phyloP scores from a whole-genome alignment of 352 stramenopile species.

The Phytophthora uliginosa region DNA sequence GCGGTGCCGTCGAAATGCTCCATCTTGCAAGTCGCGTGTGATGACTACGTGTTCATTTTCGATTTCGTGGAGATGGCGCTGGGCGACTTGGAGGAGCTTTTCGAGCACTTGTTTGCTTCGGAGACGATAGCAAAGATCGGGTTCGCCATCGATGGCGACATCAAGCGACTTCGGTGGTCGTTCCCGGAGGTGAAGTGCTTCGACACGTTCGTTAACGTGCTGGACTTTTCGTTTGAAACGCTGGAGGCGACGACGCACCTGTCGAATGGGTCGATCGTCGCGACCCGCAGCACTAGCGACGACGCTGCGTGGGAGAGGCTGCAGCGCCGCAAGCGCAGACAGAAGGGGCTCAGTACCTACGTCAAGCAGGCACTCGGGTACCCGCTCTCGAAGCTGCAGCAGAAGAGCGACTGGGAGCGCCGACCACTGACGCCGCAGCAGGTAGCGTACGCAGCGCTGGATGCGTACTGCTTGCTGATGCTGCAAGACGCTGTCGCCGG shows the following conservation, averaged over 20 bases:
- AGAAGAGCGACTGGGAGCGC: conserved; percentile 82
- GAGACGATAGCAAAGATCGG: conserved; percentile 65
- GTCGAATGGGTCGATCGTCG: conserved; percentile 33
- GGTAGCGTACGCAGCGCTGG: conserved; percentile 76
- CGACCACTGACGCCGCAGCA: conserved; percentile 69
- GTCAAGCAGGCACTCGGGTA: conserved; percentile 63
- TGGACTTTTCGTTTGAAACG: conserved; percentile 69
- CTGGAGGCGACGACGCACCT: conserved; percentile 36
- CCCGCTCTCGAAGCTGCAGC: conserved; percentile 75
- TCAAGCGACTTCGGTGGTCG: conserved; percentile 75
- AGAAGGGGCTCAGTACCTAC: conserved; percentile 65
- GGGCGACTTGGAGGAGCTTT: conserved; percentile 74
- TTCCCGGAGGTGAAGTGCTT: conserved; percentile 79
- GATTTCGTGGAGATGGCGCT: conserved; percentile 65
- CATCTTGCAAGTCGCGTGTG: conserved; percentile 74
- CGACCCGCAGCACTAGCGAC: conserved; percentile 2
- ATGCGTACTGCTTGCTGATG: conserved; percentile 87
- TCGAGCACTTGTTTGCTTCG: conserved; percentile 69
- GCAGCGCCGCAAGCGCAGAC: conserved; percentile 45
- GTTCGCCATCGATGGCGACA: conserved; percentile 72
- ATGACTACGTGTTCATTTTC: conserved; percentile 76
- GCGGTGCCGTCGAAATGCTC: conserved; percentile 69
- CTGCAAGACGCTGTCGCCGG: conserved; percentile 47
- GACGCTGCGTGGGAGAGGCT: conserved; percentile 19
- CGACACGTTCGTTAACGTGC: conserved; percentile 66